Base-by-base conservation (phyloP, 345 rosid genomes). In the Pugionium dolabratum region DNA sequence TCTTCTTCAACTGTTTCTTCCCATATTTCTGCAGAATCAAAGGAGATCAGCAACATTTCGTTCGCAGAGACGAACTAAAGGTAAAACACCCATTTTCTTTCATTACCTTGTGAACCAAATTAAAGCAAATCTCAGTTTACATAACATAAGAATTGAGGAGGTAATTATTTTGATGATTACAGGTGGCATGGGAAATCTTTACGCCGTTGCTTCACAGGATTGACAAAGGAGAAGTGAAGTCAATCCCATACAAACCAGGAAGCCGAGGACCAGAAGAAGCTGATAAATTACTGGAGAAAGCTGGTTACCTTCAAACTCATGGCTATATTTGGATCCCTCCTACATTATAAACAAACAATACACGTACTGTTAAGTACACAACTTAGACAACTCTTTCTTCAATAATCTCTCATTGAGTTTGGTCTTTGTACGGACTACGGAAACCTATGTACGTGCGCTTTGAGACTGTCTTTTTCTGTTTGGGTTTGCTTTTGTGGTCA, bases 271-370 rank as follows among this genome's bases (percentile, higher is more conserved):
- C 99, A 7, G 78, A 67, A 0, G 91, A 88, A 76, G 96, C 97
- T 9, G 99, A 94, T 64, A 79, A 85, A 78, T 79, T 94, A 63
- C 80, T 82, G 37, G 79, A 74, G 54, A 83, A 80, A 74, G 89
- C 84, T 32, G 97, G 99, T 49, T 94, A 94, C 41, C 73, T 84
- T 37, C 99, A 94, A 76, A 94, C 99, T 0, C 96, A 91, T 61
- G 99, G 97, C 67, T 94, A 94, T 66, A 87, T 88, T 43, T 94
- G 97, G 99, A 84, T 94, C 72, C 97, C 99, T 40, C 99, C 99
- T 9, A 86, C 96, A 34, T 66, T 54, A 11, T 9, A 33, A 2
- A 36, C 6, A 43, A 4, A 10, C 36, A 3, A 34, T 61, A 46
- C 26, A 37, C 39, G 18, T 18, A 18, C 18, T 18, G 25, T 18